A percentile compares a stretch with the other conserved stretches of the same genome.
Evolutionary conservation across 495 filamentous ascomycete genomes (phyloP).

Genomic region (Hyaloscypha variabilis): DNA sequence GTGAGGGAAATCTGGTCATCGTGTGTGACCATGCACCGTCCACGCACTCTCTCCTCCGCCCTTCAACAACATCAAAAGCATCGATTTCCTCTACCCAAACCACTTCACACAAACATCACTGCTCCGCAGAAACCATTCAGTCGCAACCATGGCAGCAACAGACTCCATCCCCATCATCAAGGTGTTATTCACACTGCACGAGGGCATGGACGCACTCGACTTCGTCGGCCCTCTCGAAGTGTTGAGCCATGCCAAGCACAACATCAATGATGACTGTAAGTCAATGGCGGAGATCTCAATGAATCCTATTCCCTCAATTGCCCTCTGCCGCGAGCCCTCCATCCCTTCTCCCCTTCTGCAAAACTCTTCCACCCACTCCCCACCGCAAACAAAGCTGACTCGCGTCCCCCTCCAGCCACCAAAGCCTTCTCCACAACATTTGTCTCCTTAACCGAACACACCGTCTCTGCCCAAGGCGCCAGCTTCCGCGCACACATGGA

Average conservation of each 20-base stretch:
- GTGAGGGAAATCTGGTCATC: slow-evolving; percentile 14
- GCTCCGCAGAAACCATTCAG: slow-evolving; percentile 19
- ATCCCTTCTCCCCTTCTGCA: slow-evolving; percentile 7
- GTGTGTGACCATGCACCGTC: slow-evolving; percentile 8
- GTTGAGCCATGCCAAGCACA: slow-evolving; percentile 59
- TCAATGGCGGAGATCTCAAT: slow-evolving; percentile 22
- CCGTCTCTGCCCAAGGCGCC: slow-evolving; percentile 72
- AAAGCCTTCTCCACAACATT: slow-evolving; percentile 71
- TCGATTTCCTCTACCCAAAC: slow-evolving; percentile 1
- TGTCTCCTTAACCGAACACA: slow-evolving; percentile 54
- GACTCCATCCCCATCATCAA: slow-evolving; percentile 42
- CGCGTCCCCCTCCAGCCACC: slow-evolving; percentile 37
- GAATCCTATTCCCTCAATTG: slow-evolving; percentile 13
- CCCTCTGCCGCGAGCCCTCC: not conserved
- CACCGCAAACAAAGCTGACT: slow-evolving; percentile 15
- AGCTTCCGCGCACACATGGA: slow-evolving; percentile 72
- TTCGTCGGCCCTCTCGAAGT: slow-evolving; percentile 70
- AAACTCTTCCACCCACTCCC: slow-evolving; percentile 5
- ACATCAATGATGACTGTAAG: slow-evolving; percentile 63
- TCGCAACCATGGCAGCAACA: slow-evolving; percentile 33
- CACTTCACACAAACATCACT: not conserved
- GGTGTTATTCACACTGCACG: slow-evolving; percentile 52
- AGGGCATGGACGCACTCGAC: slow-evolving; percentile 59
- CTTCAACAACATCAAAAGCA: slow-evolving; percentile 12
- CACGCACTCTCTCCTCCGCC: slow-evolving; percentile 4